Conservation (phyloP, 2,329 filamentous ascomycete genomes). For the Trichoderma koningiopsis region DNA sequence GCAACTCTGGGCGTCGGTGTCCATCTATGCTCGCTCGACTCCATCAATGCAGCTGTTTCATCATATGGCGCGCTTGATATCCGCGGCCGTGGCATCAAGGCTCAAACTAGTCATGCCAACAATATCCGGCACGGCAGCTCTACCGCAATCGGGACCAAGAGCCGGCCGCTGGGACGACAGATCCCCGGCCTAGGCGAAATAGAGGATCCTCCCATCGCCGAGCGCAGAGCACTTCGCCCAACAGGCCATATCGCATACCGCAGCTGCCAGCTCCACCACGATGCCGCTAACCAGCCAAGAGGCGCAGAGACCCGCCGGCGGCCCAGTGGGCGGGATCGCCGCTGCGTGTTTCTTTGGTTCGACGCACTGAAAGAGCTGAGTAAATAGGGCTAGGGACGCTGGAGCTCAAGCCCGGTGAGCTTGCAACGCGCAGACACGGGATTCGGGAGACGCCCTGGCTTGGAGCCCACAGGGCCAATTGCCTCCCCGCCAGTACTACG, state of each 20-base stretch:
- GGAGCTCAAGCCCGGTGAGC: background rate
- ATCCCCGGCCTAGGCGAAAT: background rate
- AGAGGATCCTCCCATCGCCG: background rate
- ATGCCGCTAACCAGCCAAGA: background rate
- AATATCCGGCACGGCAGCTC: conserved; percentile 3
- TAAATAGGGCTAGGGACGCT: background rate
- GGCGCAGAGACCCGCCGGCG: background rate
- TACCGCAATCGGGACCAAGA: conserved; percentile 14
- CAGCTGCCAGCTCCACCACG: background rate
- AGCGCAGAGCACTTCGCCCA: conserved; percentile 3
- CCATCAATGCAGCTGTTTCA: background rate
- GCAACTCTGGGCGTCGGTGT: background rate
- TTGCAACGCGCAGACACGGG: background rate
- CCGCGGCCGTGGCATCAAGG: background rate
- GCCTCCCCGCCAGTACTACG: background rate
- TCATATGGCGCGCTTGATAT: background rate
- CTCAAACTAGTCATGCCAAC: background rate
- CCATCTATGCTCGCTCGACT: background rate
- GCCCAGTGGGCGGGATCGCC: background rate
- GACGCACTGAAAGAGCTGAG: background rate
- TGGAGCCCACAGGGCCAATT: background rate
- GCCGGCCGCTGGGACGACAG: background rate
- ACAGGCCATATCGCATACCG: background rate
- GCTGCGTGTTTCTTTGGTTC: background rate
- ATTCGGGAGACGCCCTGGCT: background rate